These are phyloP conservation scores for Knoxia roxburghii DNA, from an alignment of 257 asterid species.

Conservation along the genomic window DNA sequence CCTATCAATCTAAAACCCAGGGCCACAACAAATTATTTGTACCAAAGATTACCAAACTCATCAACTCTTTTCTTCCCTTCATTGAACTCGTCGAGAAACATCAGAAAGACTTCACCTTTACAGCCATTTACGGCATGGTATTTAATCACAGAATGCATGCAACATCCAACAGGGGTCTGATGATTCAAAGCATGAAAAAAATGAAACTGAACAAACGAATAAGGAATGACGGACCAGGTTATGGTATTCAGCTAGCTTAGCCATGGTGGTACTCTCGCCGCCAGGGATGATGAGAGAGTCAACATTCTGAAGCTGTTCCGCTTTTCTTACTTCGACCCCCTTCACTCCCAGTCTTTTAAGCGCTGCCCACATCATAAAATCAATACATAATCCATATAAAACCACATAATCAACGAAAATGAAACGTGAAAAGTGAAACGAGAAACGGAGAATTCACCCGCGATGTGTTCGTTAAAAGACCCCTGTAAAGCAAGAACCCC, in stretches of 20 bases:
- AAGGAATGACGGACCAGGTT: slow-evolving; percentile 46
- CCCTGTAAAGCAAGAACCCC: slow-evolving; percentile 98
- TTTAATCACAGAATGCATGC: neutral
- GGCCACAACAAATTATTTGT: neutral
- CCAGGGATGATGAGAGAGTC: slow-evolving; percentile 88
- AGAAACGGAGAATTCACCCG: slow-evolving; percentile 39
- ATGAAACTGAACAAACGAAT: neutral
- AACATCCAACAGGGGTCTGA: neutral
- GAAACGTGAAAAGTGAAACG: neutral
- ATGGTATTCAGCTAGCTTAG: slow-evolving; percentile 87
- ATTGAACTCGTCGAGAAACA: neutral
- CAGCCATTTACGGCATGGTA: neutral
- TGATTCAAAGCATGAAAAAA: no score
- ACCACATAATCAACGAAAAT: neutral
- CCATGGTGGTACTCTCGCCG: slow-evolving; percentile 99
- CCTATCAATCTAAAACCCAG: neutral
- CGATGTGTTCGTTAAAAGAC: slow-evolving; percentile 96
- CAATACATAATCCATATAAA: neutral
- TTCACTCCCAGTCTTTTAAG: slow-evolving; percentile 86
- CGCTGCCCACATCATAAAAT: slow-evolving; percentile 32
- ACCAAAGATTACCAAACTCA: neutral
- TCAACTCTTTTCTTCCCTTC: neutral
- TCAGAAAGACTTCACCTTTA: neutral
- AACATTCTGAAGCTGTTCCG: slow-evolving; percentile 76
- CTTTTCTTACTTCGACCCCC: slow-evolving; percentile 80